These are phyloP conservation scores for Calonectria multiphialidica DNA, from an alignment of 2,329 filamentous ascomycete genomes.

Conservation along the genomic window DNA sequence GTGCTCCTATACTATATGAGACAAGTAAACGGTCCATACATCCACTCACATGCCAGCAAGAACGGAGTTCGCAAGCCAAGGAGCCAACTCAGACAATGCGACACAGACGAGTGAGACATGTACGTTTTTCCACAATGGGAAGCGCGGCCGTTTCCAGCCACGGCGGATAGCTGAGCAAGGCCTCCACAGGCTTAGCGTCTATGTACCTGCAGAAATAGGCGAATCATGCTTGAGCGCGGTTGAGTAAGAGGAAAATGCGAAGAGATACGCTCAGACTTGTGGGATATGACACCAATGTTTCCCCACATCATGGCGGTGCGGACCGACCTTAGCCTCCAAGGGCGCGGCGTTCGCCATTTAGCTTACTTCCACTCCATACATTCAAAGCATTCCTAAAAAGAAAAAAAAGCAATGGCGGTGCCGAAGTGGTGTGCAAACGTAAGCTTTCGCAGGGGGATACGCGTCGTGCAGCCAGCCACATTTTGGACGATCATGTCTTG, in stretches of 20 bases:
- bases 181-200: neutral
- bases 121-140: neutral
- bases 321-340: neutral
- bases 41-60: neutral
- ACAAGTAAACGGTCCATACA: neutral
- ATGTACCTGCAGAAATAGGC: neutral
- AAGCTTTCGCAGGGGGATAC: neutral
- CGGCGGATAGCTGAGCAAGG: neutral
- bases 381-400: neutral
- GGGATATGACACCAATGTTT: neutral
- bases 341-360: too few species aligned
- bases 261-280: neutral
- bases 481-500: neutral
- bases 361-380: neutral
- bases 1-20: neutral
- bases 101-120: neutral
- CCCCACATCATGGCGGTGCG: neutral
- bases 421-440: neutral
- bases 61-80: too few species aligned
- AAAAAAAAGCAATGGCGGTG: neutral
- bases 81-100: neutral
- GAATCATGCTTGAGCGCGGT: neutral
- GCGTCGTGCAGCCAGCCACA: slow-evolving; percentile 1
- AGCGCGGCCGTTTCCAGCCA: neutral
- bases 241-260: neutral